Evolutionary conservation across 2,329 filamentous ascomycete genomes (phyloP), one percentile per base, ranked within the genome.

Genomic region (Coniochaeta prunicola): DNA sequence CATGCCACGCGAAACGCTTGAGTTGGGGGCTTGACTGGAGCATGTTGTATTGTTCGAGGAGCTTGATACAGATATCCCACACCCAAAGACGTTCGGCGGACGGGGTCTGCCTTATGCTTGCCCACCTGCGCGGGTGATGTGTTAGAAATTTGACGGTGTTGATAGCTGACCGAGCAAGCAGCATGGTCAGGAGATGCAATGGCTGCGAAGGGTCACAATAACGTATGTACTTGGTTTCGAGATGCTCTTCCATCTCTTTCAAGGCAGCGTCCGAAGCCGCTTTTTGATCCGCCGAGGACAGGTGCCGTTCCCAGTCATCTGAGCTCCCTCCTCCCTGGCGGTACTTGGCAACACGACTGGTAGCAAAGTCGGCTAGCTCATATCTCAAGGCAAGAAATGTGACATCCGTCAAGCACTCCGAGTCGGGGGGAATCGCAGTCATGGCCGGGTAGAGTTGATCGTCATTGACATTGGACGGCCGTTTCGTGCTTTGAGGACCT

Each of bases 31-130:
- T 71, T 24, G 70, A 69, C 57, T 70, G 70, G 57, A 71, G 50
- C 66, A 75, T 71, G 50, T 65, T 63, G 38, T 70, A 60, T 58
- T 70, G 66, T 42, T 71, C 67, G 5, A 72, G 64, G 33, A 71
- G 64, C 48, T 65, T 67, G 62, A 66, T 65, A 40, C 59, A 61
- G 33, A 69, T 53, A 6, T 65, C 61, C 69, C 69, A 72, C 9
- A 72, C 66, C 24, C 54, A 65, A 48, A 67, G 62, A 21, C 63
- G 67, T 58, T 71, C 71, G 19, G 67, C 63, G 10, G 33, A 56
- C 40, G 70, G 66, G 9, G 64, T 63, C n/a, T 68, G 57, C 17
- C 68, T 64, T 34, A 63, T 31, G 24, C 54, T 67, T 13, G 64
- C 59, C 70, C 71, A 74, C 64, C 68, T 65, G 28, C 69, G 69